Conservation (phyloP, 345 rosid genomes). For the Anastatica hierochuntica region DNA sequence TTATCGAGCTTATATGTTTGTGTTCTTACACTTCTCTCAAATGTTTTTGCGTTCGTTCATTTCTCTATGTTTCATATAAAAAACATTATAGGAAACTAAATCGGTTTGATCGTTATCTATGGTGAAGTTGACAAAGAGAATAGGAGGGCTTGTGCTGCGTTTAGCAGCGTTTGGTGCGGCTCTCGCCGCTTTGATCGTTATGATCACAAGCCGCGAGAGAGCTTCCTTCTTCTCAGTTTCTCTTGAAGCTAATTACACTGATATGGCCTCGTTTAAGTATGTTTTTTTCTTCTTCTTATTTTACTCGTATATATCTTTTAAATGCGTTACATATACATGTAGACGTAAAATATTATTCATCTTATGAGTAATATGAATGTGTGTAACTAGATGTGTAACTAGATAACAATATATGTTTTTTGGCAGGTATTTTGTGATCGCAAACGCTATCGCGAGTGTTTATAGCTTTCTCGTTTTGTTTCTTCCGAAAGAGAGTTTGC, state of each 20-base stretch:
- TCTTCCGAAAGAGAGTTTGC: conserved; percentile 43
- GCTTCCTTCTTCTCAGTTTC: conserved; percentile 33
- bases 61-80: not conserved
- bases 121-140: conserved; percentile 37
- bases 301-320: not conserved
- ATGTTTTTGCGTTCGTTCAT: too few relatives aligned
- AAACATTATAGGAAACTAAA: not conserved
- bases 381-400: not conserved
- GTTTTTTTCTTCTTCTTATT: not conserved
- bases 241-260: conserved; percentile 53
- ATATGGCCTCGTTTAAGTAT: conserved; percentile 66
- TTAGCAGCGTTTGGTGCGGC: conserved; percentile 51
- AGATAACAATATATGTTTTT: too few relatives aligned
- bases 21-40: not conserved
- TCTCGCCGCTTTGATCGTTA: conserved; percentile 49
- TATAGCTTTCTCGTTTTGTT: conserved; percentile 58
- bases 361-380: not conserved
- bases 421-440: conserved; percentile 69
- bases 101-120: conserved; percentile 7
- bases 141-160: conserved; percentile 40
- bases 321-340: not conserved
- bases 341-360: not conserved
- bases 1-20: not conserved
- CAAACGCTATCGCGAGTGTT: conserved; percentile 42
- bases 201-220: conserved; percentile 61